A percentile compares a stretch with the other conserved stretches of the same genome.
phyloP scores from a whole-genome alignment of 352 stramenopile species.

The Phytophthora tubulina region DNA sequence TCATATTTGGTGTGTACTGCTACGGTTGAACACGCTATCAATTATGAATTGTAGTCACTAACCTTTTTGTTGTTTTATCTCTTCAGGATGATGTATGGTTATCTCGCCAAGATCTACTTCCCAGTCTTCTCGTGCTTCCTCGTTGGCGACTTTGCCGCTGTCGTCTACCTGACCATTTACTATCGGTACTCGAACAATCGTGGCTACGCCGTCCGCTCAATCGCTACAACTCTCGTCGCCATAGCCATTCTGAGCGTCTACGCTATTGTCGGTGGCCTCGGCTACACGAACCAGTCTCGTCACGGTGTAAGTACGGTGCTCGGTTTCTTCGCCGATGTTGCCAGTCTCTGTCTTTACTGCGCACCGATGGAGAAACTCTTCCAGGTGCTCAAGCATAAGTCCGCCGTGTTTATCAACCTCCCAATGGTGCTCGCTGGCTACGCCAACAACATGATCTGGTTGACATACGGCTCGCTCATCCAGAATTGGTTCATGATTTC shows the following conservation, averaged over 20 bases:
- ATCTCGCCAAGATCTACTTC: conserved; percentile 59
- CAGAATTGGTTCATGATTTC: conserved; percentile 52
- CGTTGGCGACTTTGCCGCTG: conserved; percentile 45
- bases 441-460: conserved; percentile 61
- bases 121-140: conserved; percentile 55
- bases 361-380: conserved; percentile 60
- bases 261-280: conserved; percentile 43
- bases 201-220: conserved; percentile 34
- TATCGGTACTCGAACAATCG: conserved; percentile 54
- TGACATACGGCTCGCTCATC: conserved; percentile 52
- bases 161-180: conserved; percentile 64
- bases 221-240: conserved; percentile 26
- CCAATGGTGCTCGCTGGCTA: conserved; percentile 58
- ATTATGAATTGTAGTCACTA: conserved; percentile 1
- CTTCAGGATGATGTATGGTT: conserved; percentile 60
- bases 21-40: not conserved
- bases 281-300: conserved; percentile 46
- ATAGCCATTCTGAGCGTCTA: conserved; percentile 46
- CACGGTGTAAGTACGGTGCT: conserved; percentile 43
- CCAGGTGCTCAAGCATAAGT: conserved; percentile 55
- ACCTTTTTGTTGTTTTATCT: conserved; percentile 4
- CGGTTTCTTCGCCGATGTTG: conserved; percentile 46
- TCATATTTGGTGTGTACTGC: conserved; percentile 43
- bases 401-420: conserved; percentile 52
- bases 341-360: conserved; percentile 46